Base-by-base conservation (phyloP, 2,329 filamentous ascomycete genomes). In the Cercospora canescens region DNA sequence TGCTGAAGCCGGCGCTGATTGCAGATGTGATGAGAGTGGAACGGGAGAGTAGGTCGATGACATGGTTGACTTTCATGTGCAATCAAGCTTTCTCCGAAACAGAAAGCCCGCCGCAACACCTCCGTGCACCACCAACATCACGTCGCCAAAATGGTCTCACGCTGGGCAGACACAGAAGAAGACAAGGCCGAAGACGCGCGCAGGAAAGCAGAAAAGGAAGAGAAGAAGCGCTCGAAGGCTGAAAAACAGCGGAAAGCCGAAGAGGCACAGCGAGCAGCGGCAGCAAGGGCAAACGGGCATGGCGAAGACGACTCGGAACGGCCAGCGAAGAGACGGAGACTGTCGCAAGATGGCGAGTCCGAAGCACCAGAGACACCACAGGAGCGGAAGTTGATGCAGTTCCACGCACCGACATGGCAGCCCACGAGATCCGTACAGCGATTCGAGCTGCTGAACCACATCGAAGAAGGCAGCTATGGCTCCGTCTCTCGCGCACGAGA, bases 391-490 rank as follows among this genome's bases (percentile, higher is more conserved):
- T 82, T 96, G 2, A 79, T 97, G 48, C 88, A 91, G 11, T 94
- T 96, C 75, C 86, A 90, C 9, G 83, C 84, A 14, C 86, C 86
- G 9, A 79, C 82, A 71, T 96, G 93, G 88, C 85, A 87, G 64
- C 84, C 87, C 3, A 91, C 90, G 75, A 86, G 91, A 67, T 91
- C 91, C 76, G 90, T 96, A 28, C 91, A 94, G 75, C 90, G 92
- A 75, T 99, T 94, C 80, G 92, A 97, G 74, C 91, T 92, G 72
- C 84, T 99, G 64, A 99, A 99, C 79, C 91, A 95, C 77, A 99
- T 99, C 74, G 95, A 98, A 79, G 95, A 99, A 81, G 95, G 95
- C 37, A 93, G 93, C 8, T 99, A 99, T 79, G 95, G 95, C 54
- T 94, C 90, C 87, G 95, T 99, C 4, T 94, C 94, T 62, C 86